These are phyloP conservation scores for Noccaea caerulescens DNA, from an alignment of 345 rosid genomes.

Conservation along the genomic window DNA sequence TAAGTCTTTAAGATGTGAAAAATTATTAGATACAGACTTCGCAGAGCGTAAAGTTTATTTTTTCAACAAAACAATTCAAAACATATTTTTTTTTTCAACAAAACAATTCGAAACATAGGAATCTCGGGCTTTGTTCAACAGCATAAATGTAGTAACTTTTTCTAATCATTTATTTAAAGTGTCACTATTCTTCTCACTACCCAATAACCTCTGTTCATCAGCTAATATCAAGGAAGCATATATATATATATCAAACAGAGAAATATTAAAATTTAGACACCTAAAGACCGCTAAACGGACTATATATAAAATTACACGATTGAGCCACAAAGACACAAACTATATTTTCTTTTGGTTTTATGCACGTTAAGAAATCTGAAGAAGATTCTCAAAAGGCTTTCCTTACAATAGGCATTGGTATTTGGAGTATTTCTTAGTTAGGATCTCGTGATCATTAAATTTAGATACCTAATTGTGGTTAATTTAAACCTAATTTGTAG, in stretches of 20 bases:
- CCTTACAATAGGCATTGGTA: no score
- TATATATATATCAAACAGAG: background rate
- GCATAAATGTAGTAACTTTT: background rate
- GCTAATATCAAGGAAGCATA: background rate
- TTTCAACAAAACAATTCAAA: background rate
- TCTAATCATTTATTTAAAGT: background rate
- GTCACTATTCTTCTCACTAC: background rate
- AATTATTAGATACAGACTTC: background rate
- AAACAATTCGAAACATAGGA: background rate
- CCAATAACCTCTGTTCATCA: slow-evolving; percentile 5
- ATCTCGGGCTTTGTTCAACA: background rate
- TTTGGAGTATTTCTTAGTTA: no score
- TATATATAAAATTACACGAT: background rate
- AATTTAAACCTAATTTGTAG: no score
- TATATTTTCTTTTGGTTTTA: background rate
- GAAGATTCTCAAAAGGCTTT: no score
- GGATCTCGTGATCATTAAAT: no score
- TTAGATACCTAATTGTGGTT: no score
- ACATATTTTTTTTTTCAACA: background rate
- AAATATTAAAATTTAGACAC: background rate
- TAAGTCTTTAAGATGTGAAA: background rate
- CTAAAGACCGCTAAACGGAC: no score
- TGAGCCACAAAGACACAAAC: slow-evolving; percentile 1
- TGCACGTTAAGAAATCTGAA: no score
- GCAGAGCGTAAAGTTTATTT: background rate